phyloP scores from a whole-genome alignment of 2,329 filamentous ascomycete genomes.

The Onygena corvina region DNA sequence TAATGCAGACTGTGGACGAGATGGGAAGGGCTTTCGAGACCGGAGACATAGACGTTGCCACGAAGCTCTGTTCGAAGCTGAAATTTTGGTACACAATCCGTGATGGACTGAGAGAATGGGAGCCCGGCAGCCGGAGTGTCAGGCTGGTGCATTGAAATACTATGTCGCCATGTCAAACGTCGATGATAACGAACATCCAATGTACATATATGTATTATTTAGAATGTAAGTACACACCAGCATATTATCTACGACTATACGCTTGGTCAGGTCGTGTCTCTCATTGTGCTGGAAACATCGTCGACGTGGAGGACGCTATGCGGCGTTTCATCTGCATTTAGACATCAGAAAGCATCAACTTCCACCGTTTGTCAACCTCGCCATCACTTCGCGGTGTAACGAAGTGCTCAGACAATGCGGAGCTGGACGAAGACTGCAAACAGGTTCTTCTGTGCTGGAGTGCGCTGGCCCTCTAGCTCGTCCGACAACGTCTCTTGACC shows the following conservation, averaged over 20 bases:
- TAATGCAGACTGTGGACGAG: conserved; percentile 49
- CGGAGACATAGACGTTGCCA: conserved; percentile 56
- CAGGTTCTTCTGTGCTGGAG: too few species aligned
- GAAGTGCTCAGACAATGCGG: too few species aligned
- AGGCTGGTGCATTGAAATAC: conserved; percentile 41
- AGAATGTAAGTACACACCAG: not conserved
- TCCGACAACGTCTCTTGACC: not conserved
- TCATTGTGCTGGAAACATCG: too few species aligned
- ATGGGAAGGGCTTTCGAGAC: conserved; percentile 54
- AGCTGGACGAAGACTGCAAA: too few species aligned
- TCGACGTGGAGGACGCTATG: too few species aligned
- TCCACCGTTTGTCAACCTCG: too few species aligned
- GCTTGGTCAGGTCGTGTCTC: too few species aligned
- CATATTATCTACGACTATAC: not conserved
- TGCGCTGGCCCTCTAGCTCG: not conserved
- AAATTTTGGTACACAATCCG: conserved; percentile 85
- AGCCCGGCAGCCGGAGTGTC: conserved; percentile 54
- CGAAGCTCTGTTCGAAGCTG: conserved; percentile 60
- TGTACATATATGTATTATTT: not conserved
- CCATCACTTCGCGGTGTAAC: too few species aligned
- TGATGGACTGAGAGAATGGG: conserved; percentile 71
- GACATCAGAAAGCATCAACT: too few species aligned
- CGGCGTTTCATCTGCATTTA: too few species aligned
- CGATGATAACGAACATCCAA: not conserved
- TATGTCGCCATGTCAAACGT: not conserved